Evolutionary conservation across 306 rosid species (phyloP).

Genomic region (Betula pendula): DNA sequence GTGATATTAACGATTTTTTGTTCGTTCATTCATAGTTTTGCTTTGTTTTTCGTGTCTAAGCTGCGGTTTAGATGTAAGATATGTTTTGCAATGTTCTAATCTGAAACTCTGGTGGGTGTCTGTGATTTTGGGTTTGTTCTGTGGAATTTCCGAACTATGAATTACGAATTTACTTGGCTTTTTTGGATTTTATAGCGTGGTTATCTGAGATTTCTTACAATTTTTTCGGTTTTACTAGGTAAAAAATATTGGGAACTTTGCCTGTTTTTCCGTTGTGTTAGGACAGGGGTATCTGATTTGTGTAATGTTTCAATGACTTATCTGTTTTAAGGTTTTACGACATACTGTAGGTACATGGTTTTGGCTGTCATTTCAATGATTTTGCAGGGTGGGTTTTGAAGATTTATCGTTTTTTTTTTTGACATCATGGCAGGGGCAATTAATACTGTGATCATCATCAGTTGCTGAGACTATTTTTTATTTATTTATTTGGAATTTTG

Average conservation of each 20-base stretch:
- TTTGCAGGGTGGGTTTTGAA: slow-evolving; percentile 1
- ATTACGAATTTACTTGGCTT: not conserved
- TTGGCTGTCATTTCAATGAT: slow-evolving; percentile 3
- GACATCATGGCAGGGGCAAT: slow-evolving; percentile 14
- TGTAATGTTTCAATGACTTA: not conserved
- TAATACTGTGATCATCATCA: slow-evolving; percentile 4
- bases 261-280: not conserved
- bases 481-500: no score
- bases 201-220: not conserved
- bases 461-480: not conserved
- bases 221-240: not conserved
- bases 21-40: not conserved
- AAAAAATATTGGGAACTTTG: not conserved
- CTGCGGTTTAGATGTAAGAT: not conserved
- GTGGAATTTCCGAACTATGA: not conserved
- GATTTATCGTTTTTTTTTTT: slow-evolving; percentile 2
- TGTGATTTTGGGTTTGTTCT: not conserved
- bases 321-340: not conserved
- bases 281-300: not conserved
- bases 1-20: not conserved
- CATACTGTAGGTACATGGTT: not conserved
- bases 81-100: slow-evolving; percentile 1
- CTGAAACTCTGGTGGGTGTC: slow-evolving; percentile 18
- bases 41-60: not conserved
- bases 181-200: not conserved